Conservation (phyloP, 306 rosid genomes). For the Quercus dentata region DNA sequence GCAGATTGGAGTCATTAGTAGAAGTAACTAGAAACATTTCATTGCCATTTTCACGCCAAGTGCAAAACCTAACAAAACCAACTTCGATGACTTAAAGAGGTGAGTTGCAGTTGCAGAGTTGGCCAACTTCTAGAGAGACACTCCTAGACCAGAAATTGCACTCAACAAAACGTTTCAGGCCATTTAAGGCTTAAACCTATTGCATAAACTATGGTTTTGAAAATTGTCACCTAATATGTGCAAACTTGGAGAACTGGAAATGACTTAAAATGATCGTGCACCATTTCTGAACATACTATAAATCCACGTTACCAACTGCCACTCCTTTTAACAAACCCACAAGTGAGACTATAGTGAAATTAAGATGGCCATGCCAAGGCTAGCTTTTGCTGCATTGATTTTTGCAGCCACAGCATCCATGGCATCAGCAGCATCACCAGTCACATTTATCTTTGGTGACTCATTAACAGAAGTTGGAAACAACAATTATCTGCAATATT, state of each 20-base stretch:
- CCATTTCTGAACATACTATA: conserved; percentile 24
- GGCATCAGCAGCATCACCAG: conserved; percentile 22
- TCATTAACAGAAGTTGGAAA: conserved; percentile 86
- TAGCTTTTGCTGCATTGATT: conserved; percentile 23
- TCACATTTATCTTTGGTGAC: conserved; percentile 69
- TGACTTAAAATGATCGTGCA: conserved; percentile 1
- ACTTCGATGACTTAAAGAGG: conserved; percentile 15
- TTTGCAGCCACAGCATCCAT: neutral
- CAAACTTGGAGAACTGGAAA: conserved; percentile 37
- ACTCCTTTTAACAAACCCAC: neutral
- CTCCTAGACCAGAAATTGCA: conserved; percentile 21
- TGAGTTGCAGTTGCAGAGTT: conserved; percentile 16
- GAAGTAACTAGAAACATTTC: neutral
- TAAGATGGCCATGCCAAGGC: conserved; percentile 12
- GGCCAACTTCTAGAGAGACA: conserved; percentile 46
- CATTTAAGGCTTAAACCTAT: neutral
- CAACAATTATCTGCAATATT: conserved; percentile 67
- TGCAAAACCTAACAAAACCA: conserved; percentile 20
- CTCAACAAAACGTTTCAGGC: neutral
- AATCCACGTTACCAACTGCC: neutral
- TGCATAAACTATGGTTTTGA: conserved; percentile 26
- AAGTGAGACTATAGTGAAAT: neutral
- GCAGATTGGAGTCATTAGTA: neutral
- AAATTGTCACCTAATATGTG: conserved; percentile 40
- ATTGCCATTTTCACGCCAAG: conserved; percentile 1